Evolutionary conservation across 1,284 basidiomycete species (phyloP).

Genomic region (Taiwanofungus camphoratus): DNA sequence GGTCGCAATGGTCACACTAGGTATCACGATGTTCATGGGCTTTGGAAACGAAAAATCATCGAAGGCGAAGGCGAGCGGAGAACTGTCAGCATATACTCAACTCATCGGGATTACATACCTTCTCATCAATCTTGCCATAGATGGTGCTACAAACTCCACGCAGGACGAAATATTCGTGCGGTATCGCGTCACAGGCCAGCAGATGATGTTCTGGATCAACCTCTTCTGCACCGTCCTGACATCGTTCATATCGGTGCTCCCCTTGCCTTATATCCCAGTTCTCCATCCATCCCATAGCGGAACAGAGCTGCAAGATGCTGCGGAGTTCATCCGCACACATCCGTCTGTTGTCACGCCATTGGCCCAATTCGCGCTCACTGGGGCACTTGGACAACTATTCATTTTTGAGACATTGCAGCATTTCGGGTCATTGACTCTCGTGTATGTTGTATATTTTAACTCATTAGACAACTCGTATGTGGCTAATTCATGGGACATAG

Average conservation of each 20-base stretch:
- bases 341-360: slow-evolving; percentile 78
- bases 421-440: slow-evolving; percentile 91
- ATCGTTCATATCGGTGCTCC: slow-evolving; percentile 59
- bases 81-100: slow-evolving; percentile 42
- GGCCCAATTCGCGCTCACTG: slow-evolving; percentile 83
- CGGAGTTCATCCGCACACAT: slow-evolving; percentile 77
- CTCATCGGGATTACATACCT: slow-evolving; percentile 69
- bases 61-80: slow-evolving; percentile 37
- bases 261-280: slow-evolving; percentile 71
- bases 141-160: slow-evolving; percentile 95
- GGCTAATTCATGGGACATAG: no score
- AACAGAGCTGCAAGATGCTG: slow-evolving; percentile 62
- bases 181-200: slow-evolving; percentile 82
- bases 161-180: slow-evolving; percentile 94
- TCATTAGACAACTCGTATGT: no score
- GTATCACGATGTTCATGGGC: slow-evolving; percentile 96
- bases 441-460: slow-evolving; percentile 46
- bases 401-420: slow-evolving; percentile 98
- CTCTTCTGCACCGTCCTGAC: slow-evolving; percentile 73
- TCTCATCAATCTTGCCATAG: slow-evolving; percentile 82
- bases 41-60: slow-evolving; percentile 59
- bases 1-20: slow-evolving; percentile 85
- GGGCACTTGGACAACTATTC: slow-evolving; percentile 93
- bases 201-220: slow-evolving; percentile 99
- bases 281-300: slow-evolving; percentile 58